Percentiles rank a stretch among this genome's conserved stretches.
phyloP scores from a whole-genome alignment of 495 filamentous ascomycete genomes.

The Talaromyces stipitatus region DNA sequence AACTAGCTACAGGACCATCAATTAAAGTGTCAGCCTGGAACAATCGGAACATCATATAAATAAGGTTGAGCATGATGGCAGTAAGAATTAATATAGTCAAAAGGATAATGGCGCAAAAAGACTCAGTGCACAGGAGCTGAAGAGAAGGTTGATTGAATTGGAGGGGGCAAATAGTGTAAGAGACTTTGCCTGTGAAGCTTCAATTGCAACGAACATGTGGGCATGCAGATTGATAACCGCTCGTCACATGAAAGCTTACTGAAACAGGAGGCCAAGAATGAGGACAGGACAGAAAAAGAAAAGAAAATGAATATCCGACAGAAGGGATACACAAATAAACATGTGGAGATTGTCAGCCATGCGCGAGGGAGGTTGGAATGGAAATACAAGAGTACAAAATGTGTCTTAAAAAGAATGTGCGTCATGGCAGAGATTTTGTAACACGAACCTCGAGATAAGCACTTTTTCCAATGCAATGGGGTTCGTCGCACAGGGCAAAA shows the following conservation, averaged over 20 bases:
- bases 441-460: constrained; percentile 8
- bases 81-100: neutral
- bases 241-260: constrained; percentile 2
- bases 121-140: neutral
- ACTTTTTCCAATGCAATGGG: neutral
- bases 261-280: neutral
- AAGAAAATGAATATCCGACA: neutral
- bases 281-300: neutral
- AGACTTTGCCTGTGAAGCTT: neutral
- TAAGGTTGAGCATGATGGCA: neutral
- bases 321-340: neutral
- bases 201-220: neutral
- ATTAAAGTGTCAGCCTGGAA: neutral
- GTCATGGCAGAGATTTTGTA: constrained; percentile 4
- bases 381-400: neutral
- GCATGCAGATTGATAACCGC: neutral
- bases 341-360: neutral
- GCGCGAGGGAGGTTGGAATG: neutral
- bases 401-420: constrained; percentile 3
- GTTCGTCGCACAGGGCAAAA: neutral
- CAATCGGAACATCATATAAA: neutral
- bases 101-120: neutral
- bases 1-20: neutral
- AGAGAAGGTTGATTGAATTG: neutral
- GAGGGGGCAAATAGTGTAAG: neutral